Percentiles rank a stretch among this genome's conserved stretches.
Evolutionary conservation across 164 flowering plant species (phyloP).

Genomic region (Santalum album): DNA sequence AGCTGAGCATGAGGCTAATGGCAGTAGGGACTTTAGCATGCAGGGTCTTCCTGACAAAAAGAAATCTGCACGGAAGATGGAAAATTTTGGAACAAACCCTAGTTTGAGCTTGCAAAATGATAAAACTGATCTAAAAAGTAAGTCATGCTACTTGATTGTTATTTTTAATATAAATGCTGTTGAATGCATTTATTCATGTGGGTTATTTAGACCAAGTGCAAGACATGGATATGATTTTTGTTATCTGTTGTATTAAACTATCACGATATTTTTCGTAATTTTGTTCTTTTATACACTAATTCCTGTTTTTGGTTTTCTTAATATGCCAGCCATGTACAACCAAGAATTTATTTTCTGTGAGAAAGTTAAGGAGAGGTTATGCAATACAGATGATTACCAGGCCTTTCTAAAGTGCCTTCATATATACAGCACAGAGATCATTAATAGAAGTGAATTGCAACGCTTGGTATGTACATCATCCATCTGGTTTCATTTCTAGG

Average conservation of each 20-base stretch:
- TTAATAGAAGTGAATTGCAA: conserved; percentile 47
- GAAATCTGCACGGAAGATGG: conserved; percentile 37
- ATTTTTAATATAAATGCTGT: neutral
- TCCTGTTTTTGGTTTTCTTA: neutral
- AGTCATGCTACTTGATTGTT: conserved; percentile 18
- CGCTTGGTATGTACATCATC: conserved; percentile 37
- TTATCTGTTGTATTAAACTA: too few relatives aligned
- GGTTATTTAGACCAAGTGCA: too few relatives aligned
- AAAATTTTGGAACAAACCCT: conserved; percentile 30
- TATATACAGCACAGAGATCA: conserved; percentile 58
- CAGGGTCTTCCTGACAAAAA: conserved; percentile 39
- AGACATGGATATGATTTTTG: too few relatives aligned
- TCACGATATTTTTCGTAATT: too few relatives aligned
- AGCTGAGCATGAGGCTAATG: conserved; percentile 38
- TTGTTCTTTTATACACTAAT: too few relatives aligned
- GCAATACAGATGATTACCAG: conserved; percentile 55
- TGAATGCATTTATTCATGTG: neutral
- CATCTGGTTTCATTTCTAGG: neutral
- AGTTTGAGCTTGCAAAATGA: conserved; percentile 32
- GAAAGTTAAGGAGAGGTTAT: conserved; percentile 55
- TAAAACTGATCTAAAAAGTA: conserved; percentile 43
- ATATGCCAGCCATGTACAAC: conserved; percentile 42
- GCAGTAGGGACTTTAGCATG: conserved; percentile 21
- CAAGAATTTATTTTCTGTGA: conserved; percentile 59
- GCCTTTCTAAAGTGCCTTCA: conserved; percentile 62